Evolutionary conservation across 441 rosid species (phyloP), one percentile per base, ranked within the genome.

Genomic region (Populus hybrid): DNA sequence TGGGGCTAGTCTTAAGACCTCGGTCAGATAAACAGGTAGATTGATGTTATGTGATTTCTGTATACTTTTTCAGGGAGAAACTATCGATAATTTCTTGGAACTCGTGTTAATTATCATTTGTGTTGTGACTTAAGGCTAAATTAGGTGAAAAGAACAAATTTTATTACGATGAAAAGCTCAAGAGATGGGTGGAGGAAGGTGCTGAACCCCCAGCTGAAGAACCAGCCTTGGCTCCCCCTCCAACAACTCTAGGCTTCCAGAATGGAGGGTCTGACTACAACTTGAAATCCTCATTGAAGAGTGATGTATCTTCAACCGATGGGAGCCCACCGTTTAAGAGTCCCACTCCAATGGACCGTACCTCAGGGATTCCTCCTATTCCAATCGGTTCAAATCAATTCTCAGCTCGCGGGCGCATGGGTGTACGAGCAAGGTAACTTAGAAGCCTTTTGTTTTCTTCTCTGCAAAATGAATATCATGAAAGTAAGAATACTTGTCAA

Each of bases 101-200:
- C 31, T n/a, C 45, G 10, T 64, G 59, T 67, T 71, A 64, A 21
- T 28, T 61, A 38, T 36, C 16, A 10, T 77, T 79, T 71, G 28
- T 40, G 24, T 69, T 76, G 45, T 64, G 72, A 67, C 74, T 85
- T 80, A 84, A 96, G 99, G 99, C 99, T 65, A 96, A 94, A 83
- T 70, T 96, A 84, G 99, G 99, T 20, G 98, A 90, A 72, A 89
- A 79, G 79, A 96, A 94, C 83, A 90, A 89, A 82, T 96, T 96
- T 82, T 92, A 92, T 74, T 96, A 93, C 68, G 98, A 96, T 50
- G 99, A 93, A 81, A 94, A 96, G 80, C 96, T 96, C 40, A 96
- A 94, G 90, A 91, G 98, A 88, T 92, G 99, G 99, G 96, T 94
- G 63, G 99, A 94, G 86, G 98, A 87, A 86, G 99, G 98, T 73